A percentile compares a stretch with the other conserved stretches of the same genome.
phyloP scores from a whole-genome alignment of 371 early-diverging fungal genomes.

The Umbelopsis sp. region DNA sequence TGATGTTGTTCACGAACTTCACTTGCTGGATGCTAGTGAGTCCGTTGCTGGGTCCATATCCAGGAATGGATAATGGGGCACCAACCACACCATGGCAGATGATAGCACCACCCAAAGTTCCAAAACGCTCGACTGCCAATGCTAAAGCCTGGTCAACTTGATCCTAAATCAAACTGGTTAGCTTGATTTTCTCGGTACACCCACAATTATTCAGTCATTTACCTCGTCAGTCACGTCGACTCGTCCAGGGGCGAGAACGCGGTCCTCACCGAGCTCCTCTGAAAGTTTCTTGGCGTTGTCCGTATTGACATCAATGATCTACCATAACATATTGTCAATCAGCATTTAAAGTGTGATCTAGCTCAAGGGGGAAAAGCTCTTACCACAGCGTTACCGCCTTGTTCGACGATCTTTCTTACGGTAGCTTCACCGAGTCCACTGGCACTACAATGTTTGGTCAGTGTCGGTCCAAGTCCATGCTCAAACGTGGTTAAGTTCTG shows the following conservation, averaged over 20 bases:
- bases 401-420: slow-evolving; percentile 27
- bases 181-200: too few species aligned
- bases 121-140: slow-evolving; percentile 37
- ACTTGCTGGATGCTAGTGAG: slow-evolving; percentile 52
- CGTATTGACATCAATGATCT: slow-evolving; percentile 59
- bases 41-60: slow-evolving; percentile 35
- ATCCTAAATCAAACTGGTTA: slow-evolving; percentile 22
- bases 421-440: slow-evolving; percentile 46
- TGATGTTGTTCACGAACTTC: slow-evolving; percentile 50
- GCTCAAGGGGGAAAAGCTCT: not conserved
- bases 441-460: slow-evolving; percentile 29
- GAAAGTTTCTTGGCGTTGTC: slow-evolving; percentile 30
- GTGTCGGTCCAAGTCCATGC: not conserved
- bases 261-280: slow-evolving; percentile 28
- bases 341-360: not conserved
- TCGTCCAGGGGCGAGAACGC: slow-evolving; percentile 44
- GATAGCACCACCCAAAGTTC: slow-evolving; percentile 43
- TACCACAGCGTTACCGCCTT: slow-evolving; percentile 37
- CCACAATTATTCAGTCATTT: not conserved
- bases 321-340: not conserved
- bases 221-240: slow-evolving; percentile 56
- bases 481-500: not conserved
- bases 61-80: slow-evolving; percentile 28
- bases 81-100: slow-evolving; percentile 54
- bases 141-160: slow-evolving; percentile 42